phyloP scores from a whole-genome alignment of 257 asterid species.

The Plantago ovata region DNA sequence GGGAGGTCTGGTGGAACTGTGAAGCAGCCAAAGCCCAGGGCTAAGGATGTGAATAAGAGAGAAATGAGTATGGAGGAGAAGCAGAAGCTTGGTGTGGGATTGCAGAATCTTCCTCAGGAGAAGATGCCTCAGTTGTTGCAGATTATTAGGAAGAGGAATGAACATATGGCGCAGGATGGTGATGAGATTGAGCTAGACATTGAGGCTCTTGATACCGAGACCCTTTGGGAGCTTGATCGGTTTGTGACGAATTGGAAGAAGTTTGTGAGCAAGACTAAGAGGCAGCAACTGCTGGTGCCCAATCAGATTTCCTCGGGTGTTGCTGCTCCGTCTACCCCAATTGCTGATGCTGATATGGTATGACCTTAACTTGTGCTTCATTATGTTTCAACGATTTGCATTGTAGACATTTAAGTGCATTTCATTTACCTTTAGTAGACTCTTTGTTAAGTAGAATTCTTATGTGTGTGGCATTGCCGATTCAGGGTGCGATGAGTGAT shows the following conservation, averaged over 20 bases:
- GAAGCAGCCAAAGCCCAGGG: conserved; percentile 90
- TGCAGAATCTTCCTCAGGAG: conserved; percentile 93
- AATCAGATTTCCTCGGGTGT: conserved; percentile 29
- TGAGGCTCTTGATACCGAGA: conserved; percentile 87
- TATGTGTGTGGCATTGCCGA: conserved; percentile 8
- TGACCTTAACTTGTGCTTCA: too few relatives aligned
- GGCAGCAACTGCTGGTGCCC: conserved; percentile 69
- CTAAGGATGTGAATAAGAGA: conserved; percentile 78
- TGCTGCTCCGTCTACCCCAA: conserved; percentile 39
- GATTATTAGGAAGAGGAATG: conserved; percentile 82
- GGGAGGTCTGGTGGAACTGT: conserved; percentile 19
- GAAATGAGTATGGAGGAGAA: conserved; percentile 95
- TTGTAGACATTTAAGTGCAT: background rate
- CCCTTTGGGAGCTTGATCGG: conserved; percentile 96
- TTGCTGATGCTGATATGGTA: conserved; percentile 63
- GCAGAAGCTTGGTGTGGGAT: conserved; percentile 83
- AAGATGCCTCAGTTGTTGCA: conserved; percentile 91
- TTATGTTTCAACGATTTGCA: background rate
- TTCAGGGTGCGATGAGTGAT: conserved; percentile 55
- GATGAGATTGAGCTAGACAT: conserved; percentile 98
- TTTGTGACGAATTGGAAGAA: conserved; percentile 98
- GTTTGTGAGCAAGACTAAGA: conserved; percentile 83
- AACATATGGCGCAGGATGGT: conserved; percentile 86
- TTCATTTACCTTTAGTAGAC: background rate
- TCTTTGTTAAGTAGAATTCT: background rate